A percentile compares a stretch with the other conserved stretches of the same genome.
Conservation (phyloP, 1,284 basidiomycete genomes). For the Malassezia equina region DNA sequence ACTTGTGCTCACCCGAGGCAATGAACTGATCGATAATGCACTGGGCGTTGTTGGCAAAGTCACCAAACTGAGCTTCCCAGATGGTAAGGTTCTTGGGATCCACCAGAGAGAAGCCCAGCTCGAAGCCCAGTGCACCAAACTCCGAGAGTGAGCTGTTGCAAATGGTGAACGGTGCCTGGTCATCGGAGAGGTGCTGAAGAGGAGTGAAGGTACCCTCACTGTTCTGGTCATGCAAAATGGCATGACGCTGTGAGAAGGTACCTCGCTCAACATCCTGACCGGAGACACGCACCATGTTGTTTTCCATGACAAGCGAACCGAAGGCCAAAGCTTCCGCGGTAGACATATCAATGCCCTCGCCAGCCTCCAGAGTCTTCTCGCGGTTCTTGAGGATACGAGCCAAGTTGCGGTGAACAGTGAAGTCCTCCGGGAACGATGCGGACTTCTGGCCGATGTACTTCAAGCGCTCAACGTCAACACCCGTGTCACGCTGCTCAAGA, state of each 20-base stretch:
- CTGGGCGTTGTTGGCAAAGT: constrained; percentile 70
- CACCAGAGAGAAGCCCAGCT: constrained; percentile 95
- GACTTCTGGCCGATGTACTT: constrained; percentile 76
- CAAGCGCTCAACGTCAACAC: constrained; percentile 66
- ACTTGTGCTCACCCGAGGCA: constrained; percentile 92
- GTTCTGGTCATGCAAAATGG: constrained; percentile 88
- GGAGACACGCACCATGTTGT: constrained; percentile 85
- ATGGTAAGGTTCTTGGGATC: constrained; percentile 86
- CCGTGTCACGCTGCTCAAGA: constrained; percentile 78
- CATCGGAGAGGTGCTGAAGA: constrained; percentile 72
- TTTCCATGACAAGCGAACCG: constrained; percentile 81
- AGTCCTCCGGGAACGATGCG: constrained; percentile 69
- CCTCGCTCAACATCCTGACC: constrained; percentile 99
- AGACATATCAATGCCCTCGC: constrained; percentile 89
- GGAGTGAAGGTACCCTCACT: constrained; percentile 84
- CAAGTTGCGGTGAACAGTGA: constrained; percentile 84
- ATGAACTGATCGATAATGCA: constrained; percentile 99
- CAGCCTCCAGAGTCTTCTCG: constrained; percentile 81
- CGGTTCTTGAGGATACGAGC: constrained; percentile 79
- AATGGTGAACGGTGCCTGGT: constrained; percentile 82
- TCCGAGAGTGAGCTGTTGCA: constrained; percentile 98
- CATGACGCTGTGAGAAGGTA: constrained; percentile 98
- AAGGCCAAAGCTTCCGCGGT: constrained; percentile 98
- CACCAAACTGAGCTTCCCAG: constrained; percentile 97
- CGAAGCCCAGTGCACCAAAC: constrained; percentile 89